Percentiles rank a stretch among this genome's conserved stretches.
Evolutionary conservation across 176 grass and related monocot species (phyloP).

Genomic region (Oryza nivara): DNA sequence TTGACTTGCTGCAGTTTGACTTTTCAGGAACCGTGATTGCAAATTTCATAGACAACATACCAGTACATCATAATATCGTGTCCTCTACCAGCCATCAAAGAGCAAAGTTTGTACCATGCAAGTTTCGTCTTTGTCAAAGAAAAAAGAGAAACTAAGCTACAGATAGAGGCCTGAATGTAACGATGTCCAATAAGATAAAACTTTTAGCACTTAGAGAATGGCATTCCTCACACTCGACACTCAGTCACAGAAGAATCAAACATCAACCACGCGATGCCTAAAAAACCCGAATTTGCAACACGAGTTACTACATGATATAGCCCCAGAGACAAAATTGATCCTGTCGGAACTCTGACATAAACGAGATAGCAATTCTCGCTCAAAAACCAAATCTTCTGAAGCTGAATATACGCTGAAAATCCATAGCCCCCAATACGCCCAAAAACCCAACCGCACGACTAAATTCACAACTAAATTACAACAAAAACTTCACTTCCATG

Average conservation of each 20-base stretch:
- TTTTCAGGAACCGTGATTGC: background rate
- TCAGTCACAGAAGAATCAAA: background rate
- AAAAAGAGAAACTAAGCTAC: background rate
- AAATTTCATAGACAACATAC: background rate
- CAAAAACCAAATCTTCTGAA: background rate
- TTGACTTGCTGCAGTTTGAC: background rate
- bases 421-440: background rate
- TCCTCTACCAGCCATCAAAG: background rate
- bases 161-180: background rate
- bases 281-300: background rate
- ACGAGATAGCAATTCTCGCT: background rate
- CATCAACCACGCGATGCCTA: background rate
- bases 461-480: slow-evolving; percentile 6
- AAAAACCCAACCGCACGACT: background rate
- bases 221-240: slow-evolving; percentile 9
- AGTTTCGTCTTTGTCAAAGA: background rate
- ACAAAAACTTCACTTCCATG: background rate
- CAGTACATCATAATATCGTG: background rate
- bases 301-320: background rate
- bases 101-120: slow-evolving; percentile 23
- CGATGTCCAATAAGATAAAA: background rate
- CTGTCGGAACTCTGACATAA: background rate
- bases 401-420: slow-evolving; percentile 2
- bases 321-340: background rate
- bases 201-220: background rate